Evolutionary conservation across 1,139 yeast genomes (phyloP), one percentile per base, ranked within the genome.

Genomic region (Trichomonascaceae sp.): DNA sequence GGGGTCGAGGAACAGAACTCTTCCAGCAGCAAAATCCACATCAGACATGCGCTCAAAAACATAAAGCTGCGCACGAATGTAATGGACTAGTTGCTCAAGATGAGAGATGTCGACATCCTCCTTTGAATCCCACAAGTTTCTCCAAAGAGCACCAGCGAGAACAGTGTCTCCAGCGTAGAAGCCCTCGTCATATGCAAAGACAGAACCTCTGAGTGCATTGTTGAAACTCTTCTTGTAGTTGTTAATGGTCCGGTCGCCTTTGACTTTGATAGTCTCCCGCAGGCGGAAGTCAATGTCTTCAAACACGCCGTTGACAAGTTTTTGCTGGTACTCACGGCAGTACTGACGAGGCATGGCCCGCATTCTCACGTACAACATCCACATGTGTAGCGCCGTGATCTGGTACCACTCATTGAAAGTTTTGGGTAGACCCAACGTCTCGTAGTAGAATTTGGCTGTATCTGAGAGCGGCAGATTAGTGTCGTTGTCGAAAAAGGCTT

Each of bases 391-490:
- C 3, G 79, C 68, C 4, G 94, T 80, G 45, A 89, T 79, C 59
- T 87, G 97, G 53, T 78, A 87, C 93, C 96, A 89, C 57, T 85
- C 94, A 17, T 89, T 74, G 52, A 87, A 89, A 0, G 96, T 77
- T 52, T 71, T 68, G 16, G 95, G 96, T 50, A 92, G 64, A 16
- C 72, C 76, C 40, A 89, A 63, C 6, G 89, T 80, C 38, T 80
- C 79, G 51, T 82, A 87, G 44, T 56, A 60, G 41, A 57, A 60
- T 28, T 48, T 48, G 17, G 63, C 60, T 2, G 52, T 41, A 6
- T 48, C 47, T 8, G 52, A 43, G 29, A 51, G 42, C n/a, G 56
- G 51, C 28, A 29, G 29, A 20, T 11, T 20, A 23, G 38, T 42
- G 26, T 27, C 14, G 9, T 35, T 20, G n/a, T 33, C 37, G 30